Conservation (phyloP, 805 yeast species). For the Nakazawaea holstii region DNA sequence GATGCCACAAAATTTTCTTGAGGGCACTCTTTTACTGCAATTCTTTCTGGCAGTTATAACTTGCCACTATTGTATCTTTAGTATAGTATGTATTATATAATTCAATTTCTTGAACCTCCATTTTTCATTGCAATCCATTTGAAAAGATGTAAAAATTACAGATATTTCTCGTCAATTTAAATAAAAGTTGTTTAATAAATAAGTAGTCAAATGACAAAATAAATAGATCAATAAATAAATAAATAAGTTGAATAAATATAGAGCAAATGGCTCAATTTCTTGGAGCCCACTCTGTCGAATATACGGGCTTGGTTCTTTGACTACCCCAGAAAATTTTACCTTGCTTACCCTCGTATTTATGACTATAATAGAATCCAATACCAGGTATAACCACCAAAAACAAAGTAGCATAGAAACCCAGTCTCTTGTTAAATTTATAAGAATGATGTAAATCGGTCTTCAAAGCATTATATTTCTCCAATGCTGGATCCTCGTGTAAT, state of each 20-base stretch:
- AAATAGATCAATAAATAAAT: constrained; percentile 9
- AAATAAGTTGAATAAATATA: neutral
- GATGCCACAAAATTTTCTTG: too few species aligned
- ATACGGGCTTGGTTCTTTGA: neutral
- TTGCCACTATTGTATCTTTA: too few species aligned
- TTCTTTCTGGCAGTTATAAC: too few species aligned
- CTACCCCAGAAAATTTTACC: neutral
- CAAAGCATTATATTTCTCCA: constrained; percentile 2
- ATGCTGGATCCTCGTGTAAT: constrained; percentile 7
- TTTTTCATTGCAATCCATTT: too few species aligned
- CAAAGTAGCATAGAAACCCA: constrained; percentile 3
- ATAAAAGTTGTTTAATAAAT: neutral
- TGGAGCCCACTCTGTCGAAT: constrained; percentile 2
- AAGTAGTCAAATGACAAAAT: neutral
- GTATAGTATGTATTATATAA: too few species aligned
- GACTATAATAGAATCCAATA: neutral
- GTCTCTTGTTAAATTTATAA: constrained; percentile 7
- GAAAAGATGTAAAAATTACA: too few species aligned
- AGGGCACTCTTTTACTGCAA: too few species aligned
- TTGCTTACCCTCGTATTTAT: constrained; percentile 7
- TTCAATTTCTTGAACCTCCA: too few species aligned
- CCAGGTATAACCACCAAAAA: constrained; percentile 9
- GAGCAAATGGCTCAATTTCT: neutral
- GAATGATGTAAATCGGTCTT: neutral
- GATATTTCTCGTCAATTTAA: neutral